phyloP scores from a whole-genome alignment of 2,329 filamentous ascomycete species.

The Phaeosphaeriaceae sp. region DNA sequence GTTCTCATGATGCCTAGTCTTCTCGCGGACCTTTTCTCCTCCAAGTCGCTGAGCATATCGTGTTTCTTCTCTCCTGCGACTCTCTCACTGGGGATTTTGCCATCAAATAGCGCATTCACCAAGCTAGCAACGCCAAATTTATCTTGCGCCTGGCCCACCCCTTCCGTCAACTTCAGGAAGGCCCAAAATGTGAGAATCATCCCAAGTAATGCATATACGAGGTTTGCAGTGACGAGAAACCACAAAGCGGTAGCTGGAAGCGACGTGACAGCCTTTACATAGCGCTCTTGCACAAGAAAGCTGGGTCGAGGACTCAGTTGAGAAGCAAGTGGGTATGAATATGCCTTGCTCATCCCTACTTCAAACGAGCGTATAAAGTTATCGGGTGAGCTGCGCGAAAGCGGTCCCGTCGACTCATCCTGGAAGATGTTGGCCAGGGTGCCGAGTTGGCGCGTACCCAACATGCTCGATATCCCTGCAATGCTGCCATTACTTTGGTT shows the following conservation, averaged over 20 bases:
- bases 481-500: slow-evolving; percentile 15
- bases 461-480: slow-evolving; percentile 16
- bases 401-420: background rate
- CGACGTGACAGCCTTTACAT: slow-evolving; percentile 16
- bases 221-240: slow-evolving; percentile 20
- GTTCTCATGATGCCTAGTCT: no score
- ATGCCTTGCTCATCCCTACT: slow-evolving; percentile 14
- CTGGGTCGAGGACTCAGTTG: slow-evolving; percentile 8
- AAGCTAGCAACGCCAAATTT: slow-evolving; percentile 10
- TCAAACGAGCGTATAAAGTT: slow-evolving; percentile 13
- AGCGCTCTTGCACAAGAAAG: slow-evolving; percentile 10
- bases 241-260: slow-evolving; percentile 18
- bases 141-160: slow-evolving; percentile 18
- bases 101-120: no score
- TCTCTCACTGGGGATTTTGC: no score
- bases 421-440: slow-evolving; percentile 4
- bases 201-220: slow-evolving; percentile 11
- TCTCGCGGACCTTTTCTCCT: no score
- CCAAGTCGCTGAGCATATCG: no score
- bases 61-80: no score
- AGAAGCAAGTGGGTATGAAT: slow-evolving; percentile 10
- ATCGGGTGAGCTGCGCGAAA: slow-evolving; percentile 4
- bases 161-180: slow-evolving; percentile 3
- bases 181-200: slow-evolving; percentile 13
- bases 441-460: background rate